Base-by-base conservation (phyloP, 75 land plant species). In the Sequoia sempervirens region DNA sequence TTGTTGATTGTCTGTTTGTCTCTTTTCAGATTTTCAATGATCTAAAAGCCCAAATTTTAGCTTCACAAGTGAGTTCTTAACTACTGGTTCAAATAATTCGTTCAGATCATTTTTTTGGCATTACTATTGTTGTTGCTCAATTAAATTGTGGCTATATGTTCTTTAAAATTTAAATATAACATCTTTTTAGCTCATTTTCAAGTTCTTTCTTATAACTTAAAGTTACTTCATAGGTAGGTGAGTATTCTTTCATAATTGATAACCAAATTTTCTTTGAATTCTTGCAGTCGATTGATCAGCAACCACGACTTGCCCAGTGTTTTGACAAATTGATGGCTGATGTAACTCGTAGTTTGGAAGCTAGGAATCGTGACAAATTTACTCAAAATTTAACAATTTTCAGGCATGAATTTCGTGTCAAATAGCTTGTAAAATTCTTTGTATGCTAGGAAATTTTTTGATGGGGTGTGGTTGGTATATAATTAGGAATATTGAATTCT, bases 291-390 rank as follows among this genome's bases (percentile, higher is more conserved):
- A 85, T 84, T 10, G 98, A 97, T 84, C 95, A 95, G 73, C 96
- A 93, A 40, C 95, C 90, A 64, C 90, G 97, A 17, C 93, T 97
- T 26, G 83, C 93, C 36, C 52, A 74, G 13, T 94, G 94, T 84
- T 97, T 97, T 83, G 99, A 97, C 79, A 95, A 97, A 86, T 86
- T 97, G 83, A 97, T 97, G 98, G 92, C 87, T 53, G 99, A 94
- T 89, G 93, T 97, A 23, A 86, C 88, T 34, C 87, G 93, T 74
- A 94, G 93, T 84, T 86, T 97, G 85, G 98, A 97, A 76, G 83
- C 96, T 36, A 95, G 91, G 88, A 97, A 97, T 87, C 86, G 96
- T 52, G 99, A 97, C 64, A 97, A 93, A 87, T 97, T 97, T 88
- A 97, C 99, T 41, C 96, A 97, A 83, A 94, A 95, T 85, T 86